Base-by-base conservation (phyloP, 257 asterid genomes). In the Verbena officinalis region DNA sequence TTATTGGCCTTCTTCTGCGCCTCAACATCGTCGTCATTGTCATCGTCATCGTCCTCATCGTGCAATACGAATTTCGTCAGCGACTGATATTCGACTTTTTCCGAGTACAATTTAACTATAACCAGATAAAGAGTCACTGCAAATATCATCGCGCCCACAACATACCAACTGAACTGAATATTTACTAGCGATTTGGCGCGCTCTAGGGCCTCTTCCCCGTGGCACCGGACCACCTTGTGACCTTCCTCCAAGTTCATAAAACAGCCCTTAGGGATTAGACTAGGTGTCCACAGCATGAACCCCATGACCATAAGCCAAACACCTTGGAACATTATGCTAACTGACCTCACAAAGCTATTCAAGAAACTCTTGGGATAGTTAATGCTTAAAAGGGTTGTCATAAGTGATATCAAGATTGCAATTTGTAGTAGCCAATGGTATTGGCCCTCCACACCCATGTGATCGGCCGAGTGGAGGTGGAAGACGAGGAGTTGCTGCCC, bases 401-500 rank as follows among this genome's bases (percentile, higher is more conserved):
- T 40, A 55, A 91, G 86, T 39, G 89, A 81, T 0, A 65, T 68
- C 31, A 83, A 79, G 4, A 91, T 84, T 12, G 60, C 54, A 19
- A 83, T 68, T 69, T 82, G 80, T 36, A 78, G 84, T 24, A 78
- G 78, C 78, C 78, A 75, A 19, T 91, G 98, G 73, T 88, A 91
- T 68, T 86, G 98, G 20, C 95, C 98, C 82, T 91, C 98, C 22
- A 91, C 82, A 0, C 98, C 98, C 98, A 86, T 84, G 73, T 91
- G 98, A 42, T 91, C 96, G 7, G 88, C 53, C 12, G 98, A 88
- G 87, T 91, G 98, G 75, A 91, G 91, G 76, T 84, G 94, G 78
- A 91, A 91, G 75, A 83, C 78, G 39, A 91, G 89, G 59, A 91
- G 84, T 48, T 88, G 84, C 55, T 91, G 94, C 30, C 73, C 91